A percentile compares a stretch with the other conserved stretches of the same genome.
Conservation (phyloP, 2,329 filamentous ascomycete genomes). For the Epichloe baconii region DNA sequence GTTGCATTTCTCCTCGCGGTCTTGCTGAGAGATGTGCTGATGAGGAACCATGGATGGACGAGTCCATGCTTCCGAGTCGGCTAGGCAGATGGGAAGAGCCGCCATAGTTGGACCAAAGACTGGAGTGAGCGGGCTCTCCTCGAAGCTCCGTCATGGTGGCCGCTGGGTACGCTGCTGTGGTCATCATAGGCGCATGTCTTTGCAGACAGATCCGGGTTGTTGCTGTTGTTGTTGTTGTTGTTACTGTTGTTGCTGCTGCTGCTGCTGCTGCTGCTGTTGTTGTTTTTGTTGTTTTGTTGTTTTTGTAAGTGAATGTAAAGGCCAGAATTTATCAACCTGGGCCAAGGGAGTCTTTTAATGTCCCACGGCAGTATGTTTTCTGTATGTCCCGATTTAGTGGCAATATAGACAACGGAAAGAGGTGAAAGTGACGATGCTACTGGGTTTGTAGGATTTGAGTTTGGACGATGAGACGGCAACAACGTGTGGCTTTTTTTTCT, state of each 20-base stretch:
- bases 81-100: conserved; percentile 39
- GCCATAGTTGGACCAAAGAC: conserved; percentile 46
- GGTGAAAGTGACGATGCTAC: background rate
- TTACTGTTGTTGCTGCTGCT: background rate
- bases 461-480: conserved; percentile 1
- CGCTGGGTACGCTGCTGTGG: conserved; percentile 42
- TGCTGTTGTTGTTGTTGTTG: background rate
- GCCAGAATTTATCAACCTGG: background rate
- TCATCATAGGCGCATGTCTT: conserved; percentile 44
- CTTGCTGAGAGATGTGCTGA: conserved; percentile 28
- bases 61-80: conserved; percentile 39
- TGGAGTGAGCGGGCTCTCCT: conserved; percentile 42
- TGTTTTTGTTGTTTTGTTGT: background rate
- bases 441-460: background rate
- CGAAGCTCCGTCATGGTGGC: conserved; percentile 52
- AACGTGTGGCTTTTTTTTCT: conserved; percentile 3
- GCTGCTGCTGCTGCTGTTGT: too few relatives aligned
- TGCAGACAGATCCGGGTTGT: conserved; percentile 6
- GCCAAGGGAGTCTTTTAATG: background rate
- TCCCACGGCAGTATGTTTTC: background rate
- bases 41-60: conserved; percentile 31
- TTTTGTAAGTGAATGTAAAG: background rate
- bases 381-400: background rate
- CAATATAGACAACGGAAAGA: background rate
- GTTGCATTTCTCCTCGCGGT: conserved; percentile 36